A percentile compares a stretch with the other conserved stretches of the same genome.
Conservation (phyloP, 352 stramenopile species). For the Saprolegnia parasitica region DNA sequence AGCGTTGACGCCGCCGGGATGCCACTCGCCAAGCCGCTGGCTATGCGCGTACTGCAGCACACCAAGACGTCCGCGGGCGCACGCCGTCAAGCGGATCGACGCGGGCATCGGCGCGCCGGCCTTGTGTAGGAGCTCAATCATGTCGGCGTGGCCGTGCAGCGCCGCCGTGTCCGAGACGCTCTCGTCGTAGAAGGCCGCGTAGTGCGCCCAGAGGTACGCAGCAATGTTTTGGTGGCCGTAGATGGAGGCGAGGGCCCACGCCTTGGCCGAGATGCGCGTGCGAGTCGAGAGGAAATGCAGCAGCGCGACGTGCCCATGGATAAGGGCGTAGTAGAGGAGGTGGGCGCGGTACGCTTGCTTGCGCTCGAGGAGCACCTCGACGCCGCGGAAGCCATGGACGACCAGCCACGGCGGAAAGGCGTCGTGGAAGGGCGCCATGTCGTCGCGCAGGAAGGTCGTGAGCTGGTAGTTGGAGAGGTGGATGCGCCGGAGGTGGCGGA, state of each 20-base stretch:
- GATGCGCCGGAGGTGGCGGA: neutral
- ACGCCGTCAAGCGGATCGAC: neutral
- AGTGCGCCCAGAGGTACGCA: neutral
- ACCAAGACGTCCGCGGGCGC: neutral
- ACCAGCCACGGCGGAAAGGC: neutral
- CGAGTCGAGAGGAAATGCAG: neutral
- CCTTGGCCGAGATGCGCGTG: neutral
- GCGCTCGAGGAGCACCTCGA: neutral
- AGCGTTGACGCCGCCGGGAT: neutral
- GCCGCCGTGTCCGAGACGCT: neutral
- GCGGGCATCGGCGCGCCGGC: neutral
- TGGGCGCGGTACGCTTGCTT: neutral
- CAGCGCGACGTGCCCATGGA: neutral
- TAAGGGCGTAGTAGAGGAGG: neutral
- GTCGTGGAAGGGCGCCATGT: constrained; percentile 4
- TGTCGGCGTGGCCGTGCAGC: neutral
- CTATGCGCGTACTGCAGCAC: neutral
- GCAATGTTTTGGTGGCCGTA: neutral
- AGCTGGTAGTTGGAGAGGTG: constrained; percentile 1
- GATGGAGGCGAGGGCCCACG: neutral
- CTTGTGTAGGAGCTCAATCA: neutral
- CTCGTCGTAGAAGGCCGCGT: neutral
- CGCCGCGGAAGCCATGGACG: neutral
- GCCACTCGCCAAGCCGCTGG: neutral
- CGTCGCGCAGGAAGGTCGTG: constrained; percentile 1